Evolutionary conservation across 2,329 filamentous ascomycete species (phyloP), one percentile per base, ranked within the genome.

Genomic region (Cadophora sp.): DNA sequence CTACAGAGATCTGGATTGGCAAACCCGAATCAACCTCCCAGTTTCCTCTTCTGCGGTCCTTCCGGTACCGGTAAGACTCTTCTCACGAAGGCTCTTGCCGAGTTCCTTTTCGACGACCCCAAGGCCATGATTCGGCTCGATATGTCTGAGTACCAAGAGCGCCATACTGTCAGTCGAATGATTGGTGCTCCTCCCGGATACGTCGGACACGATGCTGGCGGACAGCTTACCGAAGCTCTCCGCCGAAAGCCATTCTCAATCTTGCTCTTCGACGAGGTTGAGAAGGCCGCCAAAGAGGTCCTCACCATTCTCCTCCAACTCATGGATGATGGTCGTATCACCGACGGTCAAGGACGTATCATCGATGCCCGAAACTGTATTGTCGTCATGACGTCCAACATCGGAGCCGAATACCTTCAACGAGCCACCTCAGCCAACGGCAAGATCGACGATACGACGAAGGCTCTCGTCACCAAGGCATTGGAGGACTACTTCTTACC

Each of bases 121-220:
- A 97, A 97, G 83, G 85, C 95, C 40, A 98, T 99, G 96, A 97
- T 99, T 76, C 92, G 96, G 48, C 97, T 99, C 83, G 96, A 99
- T 79, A 99, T 99, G 96, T 98, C 95, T 5, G 96, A 99, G 81
- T 99, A 99, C 80, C 97, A 99, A 81, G 96, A 99, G 81, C 91
- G 95, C 5, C 96, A 99, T 79, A 92, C 95, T 0, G 87, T 99
- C 16, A 97, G 93, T 79, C 90, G 96, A 69, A 97, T 99, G 93
- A 99, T 99, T 75, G 96, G 96, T 79, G 94, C 96, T 24, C 96
- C 96, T 24, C 96, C 96, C 4, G 96, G 96, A 72, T 99, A 99
- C 74, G 94, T 99, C 68, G 96, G 96, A 19, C 95, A 99, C 79
- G 96, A 99, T 77, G 89, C 96, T 37, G 96, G 96, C 74, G 96